Percentiles rank a stretch among this genome's conserved stretches.
Conservation (phyloP, 441 rosid species). For the Euphorbia schlechtendalii region DNA sequence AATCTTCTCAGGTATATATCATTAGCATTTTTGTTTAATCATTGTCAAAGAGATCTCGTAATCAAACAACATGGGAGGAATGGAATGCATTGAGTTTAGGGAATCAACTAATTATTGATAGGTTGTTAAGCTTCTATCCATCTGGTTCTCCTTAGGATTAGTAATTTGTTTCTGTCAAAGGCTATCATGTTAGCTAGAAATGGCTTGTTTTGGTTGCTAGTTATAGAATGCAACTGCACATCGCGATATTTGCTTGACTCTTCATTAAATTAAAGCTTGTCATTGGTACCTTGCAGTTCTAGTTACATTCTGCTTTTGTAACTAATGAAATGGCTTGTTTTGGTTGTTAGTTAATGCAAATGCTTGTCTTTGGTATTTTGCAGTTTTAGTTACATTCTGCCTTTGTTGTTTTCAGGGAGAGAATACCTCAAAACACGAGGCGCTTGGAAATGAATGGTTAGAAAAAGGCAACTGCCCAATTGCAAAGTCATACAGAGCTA, state of each 20-base stretch:
- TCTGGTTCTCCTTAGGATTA: background rate
- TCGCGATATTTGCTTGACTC: background rate
- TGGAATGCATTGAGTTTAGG: background rate
- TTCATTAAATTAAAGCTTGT: background rate
- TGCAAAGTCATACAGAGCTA: slow-evolving; percentile 76
- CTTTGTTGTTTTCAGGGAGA: slow-evolving; percentile 34
- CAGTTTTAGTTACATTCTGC: background rate
- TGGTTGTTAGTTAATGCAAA: too few species aligned
- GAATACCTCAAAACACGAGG: slow-evolving; percentile 53
- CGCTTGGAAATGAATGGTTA: slow-evolving; percentile 63
- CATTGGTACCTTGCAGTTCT: background rate
- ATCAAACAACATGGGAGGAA: background rate
- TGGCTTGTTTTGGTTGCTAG: background rate
- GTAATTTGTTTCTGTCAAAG: background rate
- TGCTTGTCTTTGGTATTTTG: background rate
- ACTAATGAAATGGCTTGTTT: too few species aligned
- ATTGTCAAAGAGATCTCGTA: background rate
- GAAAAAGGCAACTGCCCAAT: slow-evolving; percentile 76
- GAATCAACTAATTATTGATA: background rate
- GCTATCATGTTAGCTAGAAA: background rate
- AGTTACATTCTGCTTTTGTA: background rate
- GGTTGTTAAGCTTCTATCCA: background rate
- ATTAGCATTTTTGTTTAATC: background rate
- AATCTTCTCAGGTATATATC: slow-evolving; percentile 41
- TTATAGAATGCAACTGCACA: background rate